Base-by-base conservation (phyloP, 2,329 filamentous ascomycete species). In the Colletotrichum gigasporum region DNA sequence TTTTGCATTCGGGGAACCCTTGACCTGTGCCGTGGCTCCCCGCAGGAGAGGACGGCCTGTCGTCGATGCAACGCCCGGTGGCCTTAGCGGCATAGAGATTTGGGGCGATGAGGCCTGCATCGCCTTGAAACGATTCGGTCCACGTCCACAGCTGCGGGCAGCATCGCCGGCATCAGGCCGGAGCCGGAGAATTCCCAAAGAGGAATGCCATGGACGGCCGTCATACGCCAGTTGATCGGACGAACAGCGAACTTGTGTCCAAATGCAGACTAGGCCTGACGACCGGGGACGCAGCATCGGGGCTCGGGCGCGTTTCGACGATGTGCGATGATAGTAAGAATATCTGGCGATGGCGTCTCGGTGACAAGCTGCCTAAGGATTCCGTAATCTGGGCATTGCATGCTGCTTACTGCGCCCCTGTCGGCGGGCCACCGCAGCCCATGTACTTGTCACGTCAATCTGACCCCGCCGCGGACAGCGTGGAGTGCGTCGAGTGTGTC, bases 401-500 rank as follows among this genome's bases (percentile, higher is more conserved):
- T n/a, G n/a, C n/a, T n/a, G n/a, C n/a, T n/a, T n/a, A n/a, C 60
- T 63, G 47, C 60, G 55, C 45, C 54, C 34, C 32, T 6, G 10
- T 14, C 18, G 20, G 44, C 50, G 22, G 28, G 56, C 48, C 28
- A 57, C 28, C 18, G 20, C 35, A 50, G 12, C 7, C 10, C 28
- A 24, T 30, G 37, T 41, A 20, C 47, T 50, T 45, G 48, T 35
- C 45, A 32, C 22, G 26, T 47, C 54, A 39, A 34, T 11, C n/a
- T n/a, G n/a, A n/a, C n/a, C n/a, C n/a, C n/a, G n/a, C 26, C 18
- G 22, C 24, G 53, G 32, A 44, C 26, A 30, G 16, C 12, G 8
- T n/a, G 41, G 47, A 14, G 48, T 55, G 37, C 61, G 26, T 64
- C n/a, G n/a, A 32, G n/a, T n/a, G n/a, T n/a, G n/a, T n/a, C n/a